Evolutionary conservation across 371 early-diverging fungal genomes (phyloP).

Genomic region (Circinella minor): DNA sequence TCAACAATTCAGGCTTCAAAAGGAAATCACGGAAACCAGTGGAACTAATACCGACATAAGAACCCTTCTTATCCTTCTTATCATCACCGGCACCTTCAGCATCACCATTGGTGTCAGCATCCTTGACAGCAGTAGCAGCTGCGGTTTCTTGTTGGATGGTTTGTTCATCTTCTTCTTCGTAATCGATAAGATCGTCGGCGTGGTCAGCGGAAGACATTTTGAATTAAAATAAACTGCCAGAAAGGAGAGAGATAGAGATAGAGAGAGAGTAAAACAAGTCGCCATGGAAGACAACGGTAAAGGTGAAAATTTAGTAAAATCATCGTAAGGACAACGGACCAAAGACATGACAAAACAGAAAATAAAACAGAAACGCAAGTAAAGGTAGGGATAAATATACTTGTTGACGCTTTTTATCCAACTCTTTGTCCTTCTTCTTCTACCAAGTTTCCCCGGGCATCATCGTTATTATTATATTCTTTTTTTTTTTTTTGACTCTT

Average conservation of each 20-base stretch:
- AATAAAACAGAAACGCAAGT: constrained; percentile 5
- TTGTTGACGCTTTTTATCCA: background rate
- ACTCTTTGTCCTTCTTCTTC: background rate
- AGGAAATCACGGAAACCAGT: constrained; percentile 98
- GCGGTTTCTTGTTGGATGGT: constrained; percentile 54
- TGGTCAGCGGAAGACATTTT: constrained; percentile 69
- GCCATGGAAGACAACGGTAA: constrained; percentile 10
- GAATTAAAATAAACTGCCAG: constrained; percentile 10
- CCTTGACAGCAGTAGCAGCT: constrained; percentile 19
- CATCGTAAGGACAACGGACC: background rate
- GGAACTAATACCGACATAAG: constrained; percentile 97
- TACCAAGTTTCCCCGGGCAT: background rate
- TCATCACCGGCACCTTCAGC: constrained; percentile 43
- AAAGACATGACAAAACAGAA: constrained; percentile 1
- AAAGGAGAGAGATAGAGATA: too few species aligned
- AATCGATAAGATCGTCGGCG: constrained; percentile 93
- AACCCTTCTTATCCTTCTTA: constrained; percentile 92
- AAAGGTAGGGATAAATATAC: background rate
- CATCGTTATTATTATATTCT: background rate
- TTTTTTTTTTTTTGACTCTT: too few species aligned
- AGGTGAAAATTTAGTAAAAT: background rate
- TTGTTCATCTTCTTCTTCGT: constrained; percentile 89
- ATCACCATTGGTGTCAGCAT: constrained; percentile 27
- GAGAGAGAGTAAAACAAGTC: constrained; percentile 1
- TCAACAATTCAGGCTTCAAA: constrained; percentile 93